These are phyloP conservation scores for Fusarium continuum DNA, from an alignment of 2,329 filamentous ascomycete species.

Conservation along the genomic window DNA sequence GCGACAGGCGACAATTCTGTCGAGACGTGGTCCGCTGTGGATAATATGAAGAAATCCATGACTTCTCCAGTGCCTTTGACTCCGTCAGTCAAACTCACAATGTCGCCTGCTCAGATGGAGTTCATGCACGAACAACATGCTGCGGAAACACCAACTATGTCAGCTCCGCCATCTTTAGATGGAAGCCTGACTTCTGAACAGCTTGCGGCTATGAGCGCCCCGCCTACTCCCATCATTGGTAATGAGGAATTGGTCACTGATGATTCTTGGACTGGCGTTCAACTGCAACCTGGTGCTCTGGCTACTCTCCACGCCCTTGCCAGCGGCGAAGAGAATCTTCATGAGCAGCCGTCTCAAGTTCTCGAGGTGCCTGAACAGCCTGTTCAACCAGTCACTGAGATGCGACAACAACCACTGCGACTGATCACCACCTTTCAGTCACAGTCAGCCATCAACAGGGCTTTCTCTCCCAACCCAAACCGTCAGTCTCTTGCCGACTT, in stretches of 20 bases:
- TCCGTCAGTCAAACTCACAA: constrained; percentile 73
- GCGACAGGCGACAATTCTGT: constrained; percentile 46
- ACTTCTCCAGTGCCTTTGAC: constrained; percentile 69
- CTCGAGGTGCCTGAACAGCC: constrained; percentile 56
- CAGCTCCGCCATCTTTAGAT: constrained; percentile 87
- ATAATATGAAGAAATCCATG: constrained; percentile 57
- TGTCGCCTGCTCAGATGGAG: constrained; percentile 78
- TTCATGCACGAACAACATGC: constrained; percentile 72
- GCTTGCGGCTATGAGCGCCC: constrained; percentile 82
- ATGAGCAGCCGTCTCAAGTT: constrained; percentile 54
- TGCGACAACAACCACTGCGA: constrained; percentile 61
- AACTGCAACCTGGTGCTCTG: constrained; percentile 81
- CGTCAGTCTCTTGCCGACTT: constrained; percentile 74
- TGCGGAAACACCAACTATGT: constrained; percentile 75
- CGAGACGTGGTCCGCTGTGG: constrained; percentile 56
- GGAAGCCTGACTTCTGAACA: constrained; percentile 90
- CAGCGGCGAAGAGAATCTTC: constrained; percentile 68
- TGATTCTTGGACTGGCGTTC: constrained; percentile 75
- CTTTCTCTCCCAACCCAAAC: constrained; percentile 45
- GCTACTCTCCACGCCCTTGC: constrained; percentile 81
- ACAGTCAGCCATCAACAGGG: constrained; percentile 30
- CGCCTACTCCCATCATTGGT: constrained; percentile 80
- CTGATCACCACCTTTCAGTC: constrained; percentile 56
- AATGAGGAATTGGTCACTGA: constrained; percentile 63
- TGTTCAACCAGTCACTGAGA: constrained; percentile 49